Base-by-base conservation (phyloP, 2,329 filamentous ascomycete genomes). In the Colletotrichum sojae region DNA sequence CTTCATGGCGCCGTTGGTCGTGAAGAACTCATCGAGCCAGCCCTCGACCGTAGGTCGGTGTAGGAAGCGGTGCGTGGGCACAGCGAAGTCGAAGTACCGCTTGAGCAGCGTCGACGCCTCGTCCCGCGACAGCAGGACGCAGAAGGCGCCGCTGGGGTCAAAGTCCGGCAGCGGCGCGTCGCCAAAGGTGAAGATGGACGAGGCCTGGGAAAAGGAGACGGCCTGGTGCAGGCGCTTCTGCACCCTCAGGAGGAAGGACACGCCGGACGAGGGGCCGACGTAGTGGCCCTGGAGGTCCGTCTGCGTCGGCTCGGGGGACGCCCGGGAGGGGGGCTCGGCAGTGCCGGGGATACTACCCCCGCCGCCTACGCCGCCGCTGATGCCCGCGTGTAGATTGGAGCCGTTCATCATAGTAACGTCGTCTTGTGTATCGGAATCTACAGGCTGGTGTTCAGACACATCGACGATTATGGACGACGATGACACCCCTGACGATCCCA, bases 1-100 rank as follows among this genome's bases (percentile, higher is more conserved):
- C 25, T 66, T 68, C 77, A 79, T 79, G 0, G 73, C 65, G 0
- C 77, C 77, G 2, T 75, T 36, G 0, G 77, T 81, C 31, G 78
- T 77, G 59, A 81, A 80, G 58, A 85, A 84, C 55, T 84, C 77
- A 6, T 78, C 76, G 5, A 84, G 76, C 84, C 85, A 87, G n/a
- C 74, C 73, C 64, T 86, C 81, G 3, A 88, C 82, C 0, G 82
- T 85, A 0, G 84, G 83, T 3, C 86, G 78, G 72, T 88, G 86
- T 6, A 89, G 74, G 67, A 88, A 88, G 0, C 86, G 81, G 71
- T 89, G 86, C 0, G 86, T 88, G 1, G 87, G 85, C 65, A 87
- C 85, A 1, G 86, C 86, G 72, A 86, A 87, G 62, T 88, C 86
- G 72, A 89, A 89, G 67, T 89, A 89, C 6, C 85, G 76, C 40